These are phyloP conservation scores for Drechslera avenae DNA, from an alignment of 2,329 filamentous ascomycete species.

Conservation along the genomic window DNA sequence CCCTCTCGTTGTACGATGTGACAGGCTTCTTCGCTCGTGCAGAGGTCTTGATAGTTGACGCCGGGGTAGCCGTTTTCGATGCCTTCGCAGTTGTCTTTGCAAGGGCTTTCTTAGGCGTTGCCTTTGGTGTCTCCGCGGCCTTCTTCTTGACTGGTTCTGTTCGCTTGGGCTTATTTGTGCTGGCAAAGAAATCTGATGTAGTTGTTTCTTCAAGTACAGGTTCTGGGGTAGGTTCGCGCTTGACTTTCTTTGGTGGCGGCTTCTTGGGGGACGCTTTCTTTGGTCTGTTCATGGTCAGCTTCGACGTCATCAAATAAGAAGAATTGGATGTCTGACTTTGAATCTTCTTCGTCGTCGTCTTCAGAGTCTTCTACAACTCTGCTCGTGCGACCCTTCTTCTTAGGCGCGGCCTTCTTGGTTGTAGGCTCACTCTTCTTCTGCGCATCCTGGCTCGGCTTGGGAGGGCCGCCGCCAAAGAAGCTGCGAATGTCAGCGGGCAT, in stretches of 20 bases:
- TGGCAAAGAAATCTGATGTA: constrained; percentile 67
- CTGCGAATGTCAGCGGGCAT: constrained; percentile 89
- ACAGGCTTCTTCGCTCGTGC: constrained; percentile 51
- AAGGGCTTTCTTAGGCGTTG: constrained; percentile 45
- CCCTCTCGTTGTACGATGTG: constrained; percentile 58
- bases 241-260: constrained; percentile 61
- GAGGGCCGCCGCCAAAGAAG: constrained; percentile 82
- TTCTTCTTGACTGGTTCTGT: constrained; percentile 52
- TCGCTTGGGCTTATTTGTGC: constrained; percentile 61
- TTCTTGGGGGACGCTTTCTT: constrained; percentile 61
- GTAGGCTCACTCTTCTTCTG: constrained; percentile 42
- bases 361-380: constrained; percentile 71
- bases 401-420: constrained; percentile 46
- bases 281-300: constrained; percentile 39
- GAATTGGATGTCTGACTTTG: constrained; percentile 28
- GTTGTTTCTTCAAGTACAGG: constrained; percentile 63
- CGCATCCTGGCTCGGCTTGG: constrained; percentile 56
- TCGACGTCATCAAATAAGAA: constrained; percentile 5
- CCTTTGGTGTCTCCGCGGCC: constrained; percentile 33
- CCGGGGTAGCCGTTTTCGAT: constrained; percentile 42
- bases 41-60: constrained; percentile 45
- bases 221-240: constrained; percentile 55
- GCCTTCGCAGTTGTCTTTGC: constrained; percentile 40
- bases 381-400: constrained; percentile 50
- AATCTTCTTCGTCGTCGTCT: constrained; percentile 60